Conservation (phyloP, 805 yeast genomes). For the Candida vaughaniae region DNA sequence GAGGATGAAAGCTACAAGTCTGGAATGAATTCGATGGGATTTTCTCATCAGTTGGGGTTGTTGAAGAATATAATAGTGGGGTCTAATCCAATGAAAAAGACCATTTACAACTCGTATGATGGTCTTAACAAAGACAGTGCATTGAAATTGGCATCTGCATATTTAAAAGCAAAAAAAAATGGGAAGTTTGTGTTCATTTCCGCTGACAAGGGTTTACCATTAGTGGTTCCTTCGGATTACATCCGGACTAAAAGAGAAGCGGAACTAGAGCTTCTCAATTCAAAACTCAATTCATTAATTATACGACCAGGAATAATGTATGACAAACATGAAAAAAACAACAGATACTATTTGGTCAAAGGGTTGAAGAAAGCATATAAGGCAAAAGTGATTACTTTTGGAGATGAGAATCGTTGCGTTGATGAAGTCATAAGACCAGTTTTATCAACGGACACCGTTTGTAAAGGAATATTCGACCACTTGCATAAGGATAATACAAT, state of each 20-base stretch:
- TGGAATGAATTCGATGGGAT: constrained; percentile 33
- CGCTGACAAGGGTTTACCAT: constrained; percentile 69
- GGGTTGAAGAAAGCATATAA: constrained; percentile 44
- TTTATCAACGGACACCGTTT: constrained; percentile 67
- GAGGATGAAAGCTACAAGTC: constrained; percentile 70
- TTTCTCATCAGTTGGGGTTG: constrained; percentile 1
- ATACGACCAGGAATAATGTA: constrained; percentile 84
- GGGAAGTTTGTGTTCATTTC: constrained; percentile 63
- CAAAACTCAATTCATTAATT: constrained; percentile 55
- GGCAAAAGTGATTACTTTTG: constrained; percentile 43
- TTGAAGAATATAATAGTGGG: constrained; percentile 38
- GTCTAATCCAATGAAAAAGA: constrained; percentile 60
- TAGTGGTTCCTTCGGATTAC: constrained; percentile 63
- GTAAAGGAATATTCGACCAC: constrained; percentile 54
- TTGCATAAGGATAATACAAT: constrained; percentile 57
- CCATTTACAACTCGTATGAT: constrained; percentile 49
- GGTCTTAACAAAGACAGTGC: constrained; percentile 72
- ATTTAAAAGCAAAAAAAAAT: constrained; percentile 7
- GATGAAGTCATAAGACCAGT: constrained; percentile 59
- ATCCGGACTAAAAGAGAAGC: constrained; percentile 76
- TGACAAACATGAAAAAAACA: constrained; percentile 41
- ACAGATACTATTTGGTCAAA: constrained; percentile 13
- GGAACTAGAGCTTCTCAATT: constrained; percentile 55
- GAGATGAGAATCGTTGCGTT: constrained; percentile 34
- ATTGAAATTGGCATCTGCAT: constrained; percentile 46